These are phyloP conservation scores for Aspergillus homomorphus DNA, from an alignment of 495 filamentous ascomycete genomes.

Conservation along the genomic window DNA sequence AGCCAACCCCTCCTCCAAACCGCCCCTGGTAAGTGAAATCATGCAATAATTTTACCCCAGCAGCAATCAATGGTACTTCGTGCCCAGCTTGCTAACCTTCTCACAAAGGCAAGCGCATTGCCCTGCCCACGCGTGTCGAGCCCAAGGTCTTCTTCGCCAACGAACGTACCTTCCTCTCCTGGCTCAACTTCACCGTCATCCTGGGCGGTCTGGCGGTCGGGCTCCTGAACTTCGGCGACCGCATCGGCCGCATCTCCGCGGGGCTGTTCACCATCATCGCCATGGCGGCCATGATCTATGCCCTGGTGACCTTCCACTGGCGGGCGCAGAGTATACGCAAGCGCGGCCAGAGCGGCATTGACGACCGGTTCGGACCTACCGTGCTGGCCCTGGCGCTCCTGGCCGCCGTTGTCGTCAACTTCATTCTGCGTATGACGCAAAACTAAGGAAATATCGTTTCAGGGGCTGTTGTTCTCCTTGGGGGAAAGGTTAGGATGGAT, in stretches of 20 bases:
- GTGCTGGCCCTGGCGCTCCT: slow-evolving; percentile 80
- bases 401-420: slow-evolving; percentile 88
- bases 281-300: slow-evolving; percentile 94
- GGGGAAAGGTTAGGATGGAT: too few relatives aligned
- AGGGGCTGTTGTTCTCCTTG: too few relatives aligned
- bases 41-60: slow-evolving; percentile 1
- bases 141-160: slow-evolving; percentile 99
- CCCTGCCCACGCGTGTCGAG: slow-evolving; percentile 95
- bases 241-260: slow-evolving; percentile 84
- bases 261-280: slow-evolving; percentile 92
- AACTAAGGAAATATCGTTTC: slow-evolving; percentile 16
- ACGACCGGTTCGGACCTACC: slow-evolving; percentile 91
- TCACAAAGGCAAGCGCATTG: slow-evolving; percentile 85
- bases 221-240: slow-evolving; percentile 97
- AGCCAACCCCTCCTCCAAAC: slow-evolving; percentile 91
- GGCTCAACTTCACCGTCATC: slow-evolving; percentile 99
- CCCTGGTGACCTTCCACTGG: slow-evolving; percentile 94
- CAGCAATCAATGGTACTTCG: not conserved
- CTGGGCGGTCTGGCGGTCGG: slow-evolving; percentile 93
- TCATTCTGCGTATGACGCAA: slow-evolving; percentile 77
- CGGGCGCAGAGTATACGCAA: slow-evolving; percentile 86
- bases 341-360: slow-evolving; percentile 90
- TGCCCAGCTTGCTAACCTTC: not conserved
- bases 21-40: slow-evolving; percentile 54
- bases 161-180: slow-evolving; percentile 97